phyloP scores from a whole-genome alignment of 1,139 yeast species.

The Blastobotrys capitulatus region DNA sequence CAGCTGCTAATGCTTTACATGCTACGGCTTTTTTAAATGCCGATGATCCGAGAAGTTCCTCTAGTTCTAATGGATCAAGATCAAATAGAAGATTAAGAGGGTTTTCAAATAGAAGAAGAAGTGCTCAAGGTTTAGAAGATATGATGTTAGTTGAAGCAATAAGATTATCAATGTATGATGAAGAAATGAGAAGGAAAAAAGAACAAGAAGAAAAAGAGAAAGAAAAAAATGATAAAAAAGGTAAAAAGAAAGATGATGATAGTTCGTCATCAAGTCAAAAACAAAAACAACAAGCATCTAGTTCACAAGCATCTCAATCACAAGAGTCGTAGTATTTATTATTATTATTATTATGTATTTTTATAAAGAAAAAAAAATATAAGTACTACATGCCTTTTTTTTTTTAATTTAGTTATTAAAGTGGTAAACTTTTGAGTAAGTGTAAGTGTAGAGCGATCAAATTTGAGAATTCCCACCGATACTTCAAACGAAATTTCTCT shows the following conservation, averaged over 20 bases:
- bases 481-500: no score
- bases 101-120: constrained; percentile 2
- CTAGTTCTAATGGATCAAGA: constrained; percentile 12
- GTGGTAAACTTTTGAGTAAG: no score
- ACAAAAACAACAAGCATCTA: no score
- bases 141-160: constrained; percentile 83
- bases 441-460: no score
- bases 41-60: constrained; percentile 14
- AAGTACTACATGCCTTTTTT: no score
- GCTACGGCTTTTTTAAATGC: constrained; percentile 55
- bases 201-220: constrained; percentile 7
- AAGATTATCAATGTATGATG: constrained; percentile 38
- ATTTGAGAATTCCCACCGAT: no score
- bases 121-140: constrained; percentile 50
- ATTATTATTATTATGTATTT: background rate
- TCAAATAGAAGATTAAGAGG: constrained; percentile 8
- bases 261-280: no score
- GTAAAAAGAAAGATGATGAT: background rate
- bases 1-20: constrained; percentile 92
- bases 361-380: background rate
- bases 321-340: background rate
- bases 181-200: constrained; percentile 11
- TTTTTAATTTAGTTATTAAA: no score
- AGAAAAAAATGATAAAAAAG: background rate
- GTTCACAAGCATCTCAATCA: no score